A percentile compares a stretch with the other conserved stretches of the same genome.
These are phyloP conservation scores for Hyaloscypha bicolor DNA, from an alignment of 495 filamentous ascomycete species.

Conservation along the genomic window DNA sequence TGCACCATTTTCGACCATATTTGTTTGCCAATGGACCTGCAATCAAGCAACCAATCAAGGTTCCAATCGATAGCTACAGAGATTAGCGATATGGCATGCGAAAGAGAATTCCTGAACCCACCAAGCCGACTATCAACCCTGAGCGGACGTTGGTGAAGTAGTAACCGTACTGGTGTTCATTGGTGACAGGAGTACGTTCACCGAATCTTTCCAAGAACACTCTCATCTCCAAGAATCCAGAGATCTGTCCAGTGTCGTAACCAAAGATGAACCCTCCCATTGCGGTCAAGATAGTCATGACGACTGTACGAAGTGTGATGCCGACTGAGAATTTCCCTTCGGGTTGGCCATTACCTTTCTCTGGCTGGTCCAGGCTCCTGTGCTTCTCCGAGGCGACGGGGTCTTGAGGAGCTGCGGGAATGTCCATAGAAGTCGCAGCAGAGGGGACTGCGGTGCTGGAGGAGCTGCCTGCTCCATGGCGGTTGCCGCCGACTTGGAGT, in stretches of 20 bases:
- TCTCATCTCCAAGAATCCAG: slow-evolving; percentile 63
- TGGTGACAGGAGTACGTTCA: slow-evolving; percentile 28
- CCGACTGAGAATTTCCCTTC: slow-evolving; percentile 42
- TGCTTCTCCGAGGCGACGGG: slow-evolving; percentile 1
- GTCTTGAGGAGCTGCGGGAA: background rate
- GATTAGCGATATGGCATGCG: slow-evolving; percentile 29
- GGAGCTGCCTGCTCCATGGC: slow-evolving; percentile 1
- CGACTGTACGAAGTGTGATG: slow-evolving; percentile 53
- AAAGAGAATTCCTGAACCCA: slow-evolving; percentile 10
- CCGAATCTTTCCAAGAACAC: slow-evolving; percentile 51
- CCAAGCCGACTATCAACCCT: slow-evolving; percentile 58
- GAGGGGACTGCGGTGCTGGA: slow-evolving; percentile 13
- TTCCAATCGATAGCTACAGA: slow-evolving; percentile 78
- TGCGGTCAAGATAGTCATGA: slow-evolving; percentile 46
- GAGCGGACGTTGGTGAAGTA: slow-evolving; percentile 55
- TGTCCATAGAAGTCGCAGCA: background rate
- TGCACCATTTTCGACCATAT: slow-evolving; percentile 68
- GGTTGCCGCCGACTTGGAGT: slow-evolving; percentile 3
- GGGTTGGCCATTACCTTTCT: slow-evolving; percentile 5
- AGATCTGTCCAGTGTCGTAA: slow-evolving; percentile 67
- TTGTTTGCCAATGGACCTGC: slow-evolving; percentile 70
- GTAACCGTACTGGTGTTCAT: slow-evolving; percentile 50
- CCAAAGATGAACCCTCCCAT: slow-evolving; percentile 80
- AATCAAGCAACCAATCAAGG: slow-evolving; percentile 77
- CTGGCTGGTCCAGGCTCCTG: background rate